phyloP scores from a whole-genome alignment of 805 yeast genomes.

The Saturnispora hagleri region DNA sequence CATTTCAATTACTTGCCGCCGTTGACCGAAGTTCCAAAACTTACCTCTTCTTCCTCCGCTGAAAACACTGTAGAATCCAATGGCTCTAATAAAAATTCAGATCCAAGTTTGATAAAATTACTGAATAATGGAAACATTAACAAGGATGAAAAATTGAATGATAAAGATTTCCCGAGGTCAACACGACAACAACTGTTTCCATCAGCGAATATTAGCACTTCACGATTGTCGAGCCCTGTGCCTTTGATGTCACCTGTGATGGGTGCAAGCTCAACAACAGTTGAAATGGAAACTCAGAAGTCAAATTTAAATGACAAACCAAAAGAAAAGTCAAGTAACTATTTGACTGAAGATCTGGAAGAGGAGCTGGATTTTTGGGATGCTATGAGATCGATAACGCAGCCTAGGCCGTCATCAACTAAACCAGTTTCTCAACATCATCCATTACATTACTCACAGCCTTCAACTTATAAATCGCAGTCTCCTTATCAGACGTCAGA shows the following conservation, averaged over 20 bases:
- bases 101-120: conserved; percentile 36
- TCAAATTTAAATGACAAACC: neutral
- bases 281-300: neutral
- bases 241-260: conserved; percentile 1
- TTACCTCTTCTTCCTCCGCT: conserved; percentile 49
- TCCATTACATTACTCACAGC: conserved; percentile 36
- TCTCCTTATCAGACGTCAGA: conserved; percentile 15
- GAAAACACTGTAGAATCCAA: conserved; percentile 23
- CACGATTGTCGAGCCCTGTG: conserved; percentile 2
- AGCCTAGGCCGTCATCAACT: conserved; percentile 23
- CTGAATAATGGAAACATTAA: conserved; percentile 27
- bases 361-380: conserved; percentile 70
- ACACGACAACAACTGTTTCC: conserved; percentile 12
- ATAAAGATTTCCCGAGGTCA: conserved; percentile 1
- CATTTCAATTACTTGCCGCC: conserved; percentile 74
- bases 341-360: conserved; percentile 40
- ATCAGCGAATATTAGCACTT: conserved; percentile 2
- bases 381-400: conserved; percentile 49
- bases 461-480: conserved; percentile 17
- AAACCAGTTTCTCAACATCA: conserved; percentile 47
- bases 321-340: conserved; percentile 7
- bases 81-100: conserved; percentile 19
- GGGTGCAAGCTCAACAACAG: neutral
- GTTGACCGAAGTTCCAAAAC: conserved; percentile 57
- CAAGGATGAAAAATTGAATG: neutral